These are phyloP conservation scores for Bidens hawaiensis DNA, from an alignment of 140 eudicot species.

Conservation along the genomic window DNA sequence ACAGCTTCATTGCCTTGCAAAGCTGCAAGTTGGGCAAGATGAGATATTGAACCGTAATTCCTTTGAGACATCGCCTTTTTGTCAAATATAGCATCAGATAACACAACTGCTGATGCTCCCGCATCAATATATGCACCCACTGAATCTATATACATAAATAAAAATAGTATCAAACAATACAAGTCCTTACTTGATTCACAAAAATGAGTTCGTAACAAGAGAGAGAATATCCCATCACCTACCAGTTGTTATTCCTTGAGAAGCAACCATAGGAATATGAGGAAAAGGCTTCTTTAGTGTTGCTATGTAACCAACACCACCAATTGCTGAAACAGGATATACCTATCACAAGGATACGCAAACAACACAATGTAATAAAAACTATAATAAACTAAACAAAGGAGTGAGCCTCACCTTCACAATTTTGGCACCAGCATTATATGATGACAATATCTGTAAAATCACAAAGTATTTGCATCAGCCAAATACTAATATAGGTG, in stretches of 20 bases:
- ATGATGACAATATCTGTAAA: slow-evolving; percentile 66
- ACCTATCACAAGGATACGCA: slow-evolving; percentile 34
- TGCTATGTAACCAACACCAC: slow-evolving; percentile 62
- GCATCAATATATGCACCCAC: slow-evolving; percentile 49
- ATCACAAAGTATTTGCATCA: slow-evolving; percentile 7
- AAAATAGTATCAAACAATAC: background rate
- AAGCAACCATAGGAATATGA: slow-evolving; percentile 80
- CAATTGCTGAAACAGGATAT: slow-evolving; percentile 79
- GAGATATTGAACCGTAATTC: slow-evolving; percentile 42
- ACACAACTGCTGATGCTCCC: slow-evolving; percentile 84
- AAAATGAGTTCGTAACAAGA: background rate
- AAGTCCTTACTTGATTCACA: background rate
- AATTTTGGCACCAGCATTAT: slow-evolving; percentile 72
- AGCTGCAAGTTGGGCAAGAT: slow-evolving; percentile 58
- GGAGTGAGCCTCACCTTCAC: slow-evolving; percentile 58
- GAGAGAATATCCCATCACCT: slow-evolving; percentile 1
- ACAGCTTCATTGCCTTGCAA: slow-evolving; percentile 45
- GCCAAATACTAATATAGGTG: slow-evolving; percentile 3
- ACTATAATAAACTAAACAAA: background rate
- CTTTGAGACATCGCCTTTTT: slow-evolving; percentile 68
- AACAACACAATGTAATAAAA: background rate
- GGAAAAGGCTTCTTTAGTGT: slow-evolving; percentile 76
- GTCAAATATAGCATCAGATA: slow-evolving; percentile 89
- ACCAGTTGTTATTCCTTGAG: slow-evolving; percentile 88
- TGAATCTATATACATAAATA: slow-evolving; percentile 30